Evolutionary conservation across 768 basidiomycete genomes (phyloP).

Genomic region (Boletus insuetus): DNA sequence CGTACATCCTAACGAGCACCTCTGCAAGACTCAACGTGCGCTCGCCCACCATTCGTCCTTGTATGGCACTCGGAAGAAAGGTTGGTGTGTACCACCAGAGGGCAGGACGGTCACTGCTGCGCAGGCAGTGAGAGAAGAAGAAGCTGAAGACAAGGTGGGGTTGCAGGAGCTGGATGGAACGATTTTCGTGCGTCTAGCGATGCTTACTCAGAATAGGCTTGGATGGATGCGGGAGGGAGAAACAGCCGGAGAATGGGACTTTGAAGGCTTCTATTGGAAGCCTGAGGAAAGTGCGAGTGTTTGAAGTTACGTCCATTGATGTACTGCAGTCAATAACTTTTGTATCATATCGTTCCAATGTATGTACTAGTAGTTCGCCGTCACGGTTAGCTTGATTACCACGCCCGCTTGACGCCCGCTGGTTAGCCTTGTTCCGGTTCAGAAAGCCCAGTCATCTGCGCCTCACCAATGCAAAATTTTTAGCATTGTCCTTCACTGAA

Average conservation of each 20-base stretch:
- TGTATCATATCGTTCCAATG: too few relatives aligned
- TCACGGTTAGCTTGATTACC: too few relatives aligned
- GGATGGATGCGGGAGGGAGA: slow-evolving; percentile 43
- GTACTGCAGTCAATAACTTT: too few relatives aligned
- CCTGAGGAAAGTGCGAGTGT: not conserved
- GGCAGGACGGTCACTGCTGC: slow-evolving; percentile 16
- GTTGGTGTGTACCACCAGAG: slow-evolving; percentile 19
- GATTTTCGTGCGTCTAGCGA: slow-evolving; percentile 58
- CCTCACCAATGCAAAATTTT: too few relatives aligned
- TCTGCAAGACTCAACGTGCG: slow-evolving; percentile 46
- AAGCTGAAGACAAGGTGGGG: slow-evolving; percentile 25
- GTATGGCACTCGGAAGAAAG: slow-evolving; percentile 40
- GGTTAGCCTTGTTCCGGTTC: too few relatives aligned
- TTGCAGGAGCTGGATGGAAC: slow-evolving; percentile 49
- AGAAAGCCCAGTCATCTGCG: too few relatives aligned
- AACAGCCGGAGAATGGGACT: slow-evolving; percentile 21
- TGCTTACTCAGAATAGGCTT: slow-evolving; percentile 43
- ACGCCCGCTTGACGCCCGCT: too few relatives aligned
- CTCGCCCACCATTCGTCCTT: slow-evolving; percentile 42
- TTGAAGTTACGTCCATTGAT: too few relatives aligned
- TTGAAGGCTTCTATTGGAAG: slow-evolving; percentile 15
- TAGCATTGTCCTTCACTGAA: too few relatives aligned
- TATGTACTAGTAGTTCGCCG: too few relatives aligned
- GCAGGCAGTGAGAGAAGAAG: slow-evolving; percentile 20
- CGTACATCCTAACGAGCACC: slow-evolving; percentile 57